These are phyloP conservation scores for Gaultheria prostrata DNA, from an alignment of 148 eudicot species.

Conservation along the genomic window DNA sequence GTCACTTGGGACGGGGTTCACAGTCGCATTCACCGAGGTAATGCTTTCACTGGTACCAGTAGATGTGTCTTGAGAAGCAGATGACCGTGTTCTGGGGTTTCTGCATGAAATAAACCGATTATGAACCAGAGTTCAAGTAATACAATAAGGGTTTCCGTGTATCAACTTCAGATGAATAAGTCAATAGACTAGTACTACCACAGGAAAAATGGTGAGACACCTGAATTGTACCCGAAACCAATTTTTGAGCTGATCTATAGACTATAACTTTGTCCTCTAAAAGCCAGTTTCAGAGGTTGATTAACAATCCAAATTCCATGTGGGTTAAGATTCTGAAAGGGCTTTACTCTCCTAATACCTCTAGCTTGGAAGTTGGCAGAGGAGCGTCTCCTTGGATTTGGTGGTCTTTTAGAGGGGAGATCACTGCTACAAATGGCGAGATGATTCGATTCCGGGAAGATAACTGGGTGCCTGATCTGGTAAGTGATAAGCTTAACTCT, in stretches of 20 bases:
- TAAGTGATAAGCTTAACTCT: no score
- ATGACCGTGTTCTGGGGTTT: slow-evolving; percentile 54
- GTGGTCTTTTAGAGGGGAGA: no score
- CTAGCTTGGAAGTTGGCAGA: no score
- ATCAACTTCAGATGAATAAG: neutral
- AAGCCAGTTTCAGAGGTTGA: no score
- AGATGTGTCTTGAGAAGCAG: slow-evolving; percentile 34
- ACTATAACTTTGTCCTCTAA: neutral
- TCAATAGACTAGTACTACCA: neutral
- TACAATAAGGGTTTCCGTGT: neutral
- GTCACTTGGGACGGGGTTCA: slow-evolving; percentile 29
- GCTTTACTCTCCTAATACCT: no score
- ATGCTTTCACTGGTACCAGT: slow-evolving; percentile 30
- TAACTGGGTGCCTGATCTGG: no score
- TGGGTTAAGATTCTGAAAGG: no score
- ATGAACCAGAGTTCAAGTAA: neutral
- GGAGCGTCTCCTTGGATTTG: no score
- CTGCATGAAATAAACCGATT: slow-evolving; percentile 34
- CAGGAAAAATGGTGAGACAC: neutral
- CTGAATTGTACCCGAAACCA: neutral
- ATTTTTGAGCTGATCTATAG: neutral
- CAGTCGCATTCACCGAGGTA: slow-evolving; percentile 34
- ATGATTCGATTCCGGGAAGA: no score
- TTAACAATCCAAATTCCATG: no score
- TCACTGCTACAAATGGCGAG: no score